These are phyloP conservation scores for Colletotrichum musicola DNA, from an alignment of 2,329 filamentous ascomycete species.

Conservation along the genomic window DNA sequence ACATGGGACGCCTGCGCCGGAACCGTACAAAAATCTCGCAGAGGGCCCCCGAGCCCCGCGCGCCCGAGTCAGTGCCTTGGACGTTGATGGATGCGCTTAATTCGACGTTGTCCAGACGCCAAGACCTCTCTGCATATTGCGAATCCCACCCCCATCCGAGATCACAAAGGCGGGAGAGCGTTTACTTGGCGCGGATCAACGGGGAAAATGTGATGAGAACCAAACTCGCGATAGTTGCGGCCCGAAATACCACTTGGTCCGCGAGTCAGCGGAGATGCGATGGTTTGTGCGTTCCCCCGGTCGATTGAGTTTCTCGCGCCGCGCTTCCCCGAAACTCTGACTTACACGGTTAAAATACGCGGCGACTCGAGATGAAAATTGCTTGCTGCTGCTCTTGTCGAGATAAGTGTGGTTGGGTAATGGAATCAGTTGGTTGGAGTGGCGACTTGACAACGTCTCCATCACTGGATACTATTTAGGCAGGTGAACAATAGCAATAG, in stretches of 20 bases:
- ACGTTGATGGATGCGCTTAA: slow-evolving; percentile 8
- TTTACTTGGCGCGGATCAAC: slow-evolving; percentile 24
- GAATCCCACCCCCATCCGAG: background rate
- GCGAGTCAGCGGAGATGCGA: background rate
- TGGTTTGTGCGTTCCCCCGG: background rate
- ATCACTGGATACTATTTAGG: too few species aligned
- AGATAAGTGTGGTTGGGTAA: too few species aligned
- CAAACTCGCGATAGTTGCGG: slow-evolving; percentile 18
- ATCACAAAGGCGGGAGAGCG: slow-evolving; percentile 14
- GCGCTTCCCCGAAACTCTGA: background rate
- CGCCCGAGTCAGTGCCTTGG: slow-evolving; percentile 10
- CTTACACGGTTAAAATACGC: background rate
- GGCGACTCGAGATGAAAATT: background rate
- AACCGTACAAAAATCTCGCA: background rate
- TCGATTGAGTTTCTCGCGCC: too few species aligned
- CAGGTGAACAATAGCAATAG: too few species aligned
- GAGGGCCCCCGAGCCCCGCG: background rate
- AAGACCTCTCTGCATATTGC: slow-evolving; percentile 22
- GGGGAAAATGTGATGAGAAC: background rate
- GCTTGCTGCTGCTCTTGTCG: too few species aligned
- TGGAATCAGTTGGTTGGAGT: too few species aligned
- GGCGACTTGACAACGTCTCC: too few species aligned
- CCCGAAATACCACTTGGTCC: slow-evolving; percentile 2
- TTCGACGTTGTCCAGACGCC: slow-evolving; percentile 21
- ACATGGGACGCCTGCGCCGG: background rate